These are phyloP conservation scores for Talaromyces stipitatus DNA, from an alignment of 495 filamentous ascomycete genomes.

Conservation along the genomic window DNA sequence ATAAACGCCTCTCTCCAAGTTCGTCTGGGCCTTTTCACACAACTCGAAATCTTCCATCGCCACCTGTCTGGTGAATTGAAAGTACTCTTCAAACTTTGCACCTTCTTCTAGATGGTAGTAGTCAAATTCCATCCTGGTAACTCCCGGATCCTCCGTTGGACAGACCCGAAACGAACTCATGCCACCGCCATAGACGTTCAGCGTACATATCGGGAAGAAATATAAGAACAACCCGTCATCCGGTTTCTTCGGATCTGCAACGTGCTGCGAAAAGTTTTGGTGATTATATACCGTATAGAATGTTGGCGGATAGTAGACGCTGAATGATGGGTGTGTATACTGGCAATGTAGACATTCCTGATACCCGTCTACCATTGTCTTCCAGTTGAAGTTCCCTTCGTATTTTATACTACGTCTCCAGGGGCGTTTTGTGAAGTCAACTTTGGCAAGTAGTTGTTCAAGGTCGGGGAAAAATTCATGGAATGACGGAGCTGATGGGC, in stretches of 20 bases:
- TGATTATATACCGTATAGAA: slow-evolving; percentile 51
- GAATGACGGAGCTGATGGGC: slow-evolving; percentile 42
- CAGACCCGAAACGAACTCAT: slow-evolving; percentile 54
- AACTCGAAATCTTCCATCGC: slow-evolving; percentile 54
- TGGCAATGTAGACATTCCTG: slow-evolving; percentile 59
- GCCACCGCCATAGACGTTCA: slow-evolving; percentile 55
- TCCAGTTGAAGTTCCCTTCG: slow-evolving; percentile 55
- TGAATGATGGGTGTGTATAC: slow-evolving; percentile 56
- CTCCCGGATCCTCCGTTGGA: slow-evolving; percentile 42
- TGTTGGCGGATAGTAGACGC: slow-evolving; percentile 49
- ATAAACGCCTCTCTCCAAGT: slow-evolving; percentile 48
- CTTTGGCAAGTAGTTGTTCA: slow-evolving; percentile 39
- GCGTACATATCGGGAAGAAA: slow-evolving; percentile 54
- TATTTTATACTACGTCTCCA: slow-evolving; percentile 50
- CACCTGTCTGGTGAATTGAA: slow-evolving; percentile 52
- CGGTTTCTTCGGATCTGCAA: slow-evolving; percentile 48
- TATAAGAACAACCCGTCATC: slow-evolving; percentile 51
- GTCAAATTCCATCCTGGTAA: slow-evolving; percentile 56
- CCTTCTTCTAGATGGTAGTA: slow-evolving; percentile 49
- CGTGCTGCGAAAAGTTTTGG: slow-evolving; percentile 50
- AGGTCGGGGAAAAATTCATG: slow-evolving; percentile 49
- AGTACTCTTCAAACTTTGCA: slow-evolving; percentile 53
- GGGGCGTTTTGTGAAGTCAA: slow-evolving; percentile 51
- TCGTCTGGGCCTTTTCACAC: slow-evolving; percentile 51
- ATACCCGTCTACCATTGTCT: slow-evolving; percentile 58